Evolutionary conservation across 129 eudicot species (phyloP), one percentile per base, ranked within the genome.

Genomic region (Logfia minima): DNA sequence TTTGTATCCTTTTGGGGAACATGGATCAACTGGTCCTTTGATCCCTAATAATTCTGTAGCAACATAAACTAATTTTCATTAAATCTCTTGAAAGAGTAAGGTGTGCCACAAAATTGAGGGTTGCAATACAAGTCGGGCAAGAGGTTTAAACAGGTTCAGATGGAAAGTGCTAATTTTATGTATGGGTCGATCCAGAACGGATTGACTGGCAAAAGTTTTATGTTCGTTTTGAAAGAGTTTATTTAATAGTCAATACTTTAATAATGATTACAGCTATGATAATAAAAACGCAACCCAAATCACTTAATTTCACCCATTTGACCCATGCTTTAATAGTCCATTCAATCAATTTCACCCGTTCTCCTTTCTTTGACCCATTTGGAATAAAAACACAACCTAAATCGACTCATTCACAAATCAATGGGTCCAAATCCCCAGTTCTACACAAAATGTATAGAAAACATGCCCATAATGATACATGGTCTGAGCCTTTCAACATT

Each of bases 1-100:
- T 74, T 76, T 70, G 77, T 87, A 94, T 75, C 98, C 98, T 78
- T 79, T 84, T 69, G 97, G 97, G 18, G 96, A 91, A 79, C 98
- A 94, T 66, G 98, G 97, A 84, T 94, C 93, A 53, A 83, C 8
- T 18, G 69, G 74, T 82, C 83, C 79, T 68, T 77, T 85, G 73
- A 75, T 84, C 58, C 76, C 80, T 41, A 78, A 45, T 75, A 87
- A 83, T 77, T 83, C 85, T 68, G 84, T 37, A 83, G 79, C 88
- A 83, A 75, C 77, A 83, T n/a, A 68, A 70, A 80, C 61, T 6
- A 58, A 65, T 24, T 31, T 73, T 24, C 26, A 63, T 78, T 59
- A 66, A 4, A 29, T 45, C 55, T 48, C 39, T 39, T 21, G 31
- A 60, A 41, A 48, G 53, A 45, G 53, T 45, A 45, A 11, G 18